Percentiles rank a stretch among this genome's conserved stretches.
Evolutionary conservation across 2,329 filamentous ascomycete species (phyloP).

Genomic region (Hypoxylon sp.): DNA sequence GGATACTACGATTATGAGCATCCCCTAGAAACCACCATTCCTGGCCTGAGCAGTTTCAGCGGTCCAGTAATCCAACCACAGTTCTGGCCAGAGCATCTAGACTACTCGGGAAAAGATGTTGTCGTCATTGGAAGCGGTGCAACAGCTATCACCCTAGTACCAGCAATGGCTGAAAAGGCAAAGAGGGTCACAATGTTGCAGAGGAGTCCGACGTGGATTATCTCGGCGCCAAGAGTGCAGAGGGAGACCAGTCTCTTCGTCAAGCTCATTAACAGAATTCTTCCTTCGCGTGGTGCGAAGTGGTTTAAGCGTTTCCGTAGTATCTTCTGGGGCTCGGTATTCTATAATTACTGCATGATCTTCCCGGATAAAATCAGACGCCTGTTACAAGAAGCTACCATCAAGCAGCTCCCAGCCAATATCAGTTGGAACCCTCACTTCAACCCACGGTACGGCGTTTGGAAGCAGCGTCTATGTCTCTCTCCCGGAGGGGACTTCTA

Average conservation of each 20-base stretch:
- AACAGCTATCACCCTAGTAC: slow-evolving; percentile 83
- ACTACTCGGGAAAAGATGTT: slow-evolving; percentile 77
- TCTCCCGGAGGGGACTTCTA: slow-evolving; percentile 72
- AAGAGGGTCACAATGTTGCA: slow-evolving; percentile 82
- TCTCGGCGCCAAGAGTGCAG: slow-evolving; percentile 64
- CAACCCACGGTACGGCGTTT: slow-evolving; percentile 74
- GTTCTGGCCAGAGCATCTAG: slow-evolving; percentile 79
- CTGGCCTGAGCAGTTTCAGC: slow-evolving; percentile 75
- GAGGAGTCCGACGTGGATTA: slow-evolving; percentile 79
- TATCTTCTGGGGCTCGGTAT: slow-evolving; percentile 61
- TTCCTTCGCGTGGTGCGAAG: slow-evolving; percentile 32
- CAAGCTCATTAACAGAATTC: slow-evolving; percentile 34
- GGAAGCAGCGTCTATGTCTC: slow-evolving; percentile 83
- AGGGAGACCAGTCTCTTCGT: slow-evolving; percentile 51
- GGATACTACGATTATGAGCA: slow-evolving; percentile 82
- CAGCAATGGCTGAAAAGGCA: slow-evolving; percentile 75
- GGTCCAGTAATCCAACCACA: slow-evolving; percentile 74
- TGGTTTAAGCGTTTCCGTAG: slow-evolving; percentile 63
- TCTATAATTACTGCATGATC: slow-evolving; percentile 65
- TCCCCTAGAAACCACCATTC: slow-evolving; percentile 73
- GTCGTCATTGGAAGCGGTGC: slow-evolving; percentile 83
- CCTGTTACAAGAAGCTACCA: slow-evolving; percentile 63
- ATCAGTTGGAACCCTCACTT: slow-evolving; percentile 74
- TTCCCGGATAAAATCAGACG: slow-evolving; percentile 67
- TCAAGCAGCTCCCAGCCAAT: slow-evolving; percentile 66